Conservation (phyloP, 2,329 filamentous ascomycete species). For the Blastomyces silverae region DNA sequence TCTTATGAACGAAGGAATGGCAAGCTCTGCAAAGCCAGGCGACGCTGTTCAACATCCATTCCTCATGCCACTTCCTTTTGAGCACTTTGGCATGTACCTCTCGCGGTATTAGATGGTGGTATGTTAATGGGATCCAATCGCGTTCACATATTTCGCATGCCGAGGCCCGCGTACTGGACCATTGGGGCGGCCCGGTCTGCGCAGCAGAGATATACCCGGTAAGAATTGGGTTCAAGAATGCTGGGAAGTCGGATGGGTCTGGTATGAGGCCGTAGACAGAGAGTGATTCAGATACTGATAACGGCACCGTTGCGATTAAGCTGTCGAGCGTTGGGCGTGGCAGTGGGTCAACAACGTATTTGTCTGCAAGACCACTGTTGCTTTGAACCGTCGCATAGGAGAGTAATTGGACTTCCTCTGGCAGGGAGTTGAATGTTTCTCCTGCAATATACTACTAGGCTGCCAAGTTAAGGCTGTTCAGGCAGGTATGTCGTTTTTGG, state of each 20-base stretch:
- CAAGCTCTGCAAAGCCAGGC: slow-evolving; percentile 83
- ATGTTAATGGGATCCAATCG: slow-evolving; percentile 68
- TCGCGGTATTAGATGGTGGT: slow-evolving; percentile 80
- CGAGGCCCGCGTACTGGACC: slow-evolving; percentile 49
- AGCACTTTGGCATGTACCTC: slow-evolving; percentile 67
- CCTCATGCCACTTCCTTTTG: slow-evolving; percentile 71
- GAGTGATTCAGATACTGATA: slow-evolving; percentile 60
- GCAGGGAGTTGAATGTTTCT: slow-evolving; percentile 62
- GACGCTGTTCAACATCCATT: slow-evolving; percentile 68
- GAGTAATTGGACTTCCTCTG: slow-evolving; percentile 54
- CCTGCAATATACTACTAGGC: slow-evolving; percentile 60
- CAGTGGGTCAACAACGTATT: slow-evolving; percentile 54
- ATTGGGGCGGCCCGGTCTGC: slow-evolving; percentile 58
- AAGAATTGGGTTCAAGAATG: slow-evolving; percentile 58
- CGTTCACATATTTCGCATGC: slow-evolving; percentile 71
- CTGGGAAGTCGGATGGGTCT: slow-evolving; percentile 40
- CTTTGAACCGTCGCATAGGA: slow-evolving; percentile 53
- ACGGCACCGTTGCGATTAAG: slow-evolving; percentile 51
- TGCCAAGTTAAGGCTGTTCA: slow-evolving; percentile 14
- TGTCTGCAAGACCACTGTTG: slow-evolving; percentile 44
- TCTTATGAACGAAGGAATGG: slow-evolving; percentile 72
- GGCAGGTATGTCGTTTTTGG: not conserved
- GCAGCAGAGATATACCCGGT: slow-evolving; percentile 54
- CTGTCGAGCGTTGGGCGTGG: slow-evolving; percentile 45
- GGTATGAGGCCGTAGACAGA: slow-evolving; percentile 58